Percentiles rank a stretch among this genome's conserved stretches.
Conservation (phyloP, 768 basidiomycete genomes). For the Lentinula guzmanii region DNA sequence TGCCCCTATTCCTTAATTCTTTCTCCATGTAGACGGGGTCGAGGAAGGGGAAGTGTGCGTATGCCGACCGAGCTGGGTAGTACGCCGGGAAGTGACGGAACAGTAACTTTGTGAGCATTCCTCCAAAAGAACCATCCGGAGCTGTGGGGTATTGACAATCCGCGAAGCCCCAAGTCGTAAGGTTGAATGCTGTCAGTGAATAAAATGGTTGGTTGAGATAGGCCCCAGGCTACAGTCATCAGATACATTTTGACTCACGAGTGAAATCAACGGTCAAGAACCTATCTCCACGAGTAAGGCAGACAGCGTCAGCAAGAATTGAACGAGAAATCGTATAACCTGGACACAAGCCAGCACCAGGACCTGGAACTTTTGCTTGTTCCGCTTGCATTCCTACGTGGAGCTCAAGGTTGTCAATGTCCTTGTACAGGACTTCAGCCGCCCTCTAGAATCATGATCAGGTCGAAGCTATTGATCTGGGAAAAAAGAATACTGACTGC, state of each 20-base stretch:
- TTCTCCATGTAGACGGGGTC: conserved; percentile 42
- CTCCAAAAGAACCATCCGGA: conserved; percentile 69
- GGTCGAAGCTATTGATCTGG: neutral
- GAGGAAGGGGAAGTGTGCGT: conserved; percentile 80
- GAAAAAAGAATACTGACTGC: conserved; percentile 22
- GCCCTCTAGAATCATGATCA: conserved; percentile 16
- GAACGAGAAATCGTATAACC: conserved; percentile 54
- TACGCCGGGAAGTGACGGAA: conserved; percentile 66
- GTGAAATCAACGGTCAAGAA: conserved; percentile 49
- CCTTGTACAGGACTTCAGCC: conserved; percentile 25
- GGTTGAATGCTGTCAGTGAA: conserved; percentile 25
- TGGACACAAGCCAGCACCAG: conserved; percentile 52
- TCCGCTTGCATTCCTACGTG: conserved; percentile 39
- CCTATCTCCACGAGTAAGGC: conserved; percentile 47
- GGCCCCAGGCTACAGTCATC: neutral
- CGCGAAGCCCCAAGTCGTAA: conserved; percentile 48
- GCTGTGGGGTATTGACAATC: conserved; percentile 28
- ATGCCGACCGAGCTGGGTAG: conserved; percentile 58
- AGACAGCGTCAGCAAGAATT: conserved; percentile 48
- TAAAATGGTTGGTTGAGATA: neutral
- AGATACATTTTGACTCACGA: conserved; percentile 22
- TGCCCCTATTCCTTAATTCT: conserved; percentile 15
- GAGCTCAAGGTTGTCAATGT: conserved; percentile 33
- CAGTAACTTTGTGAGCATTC: conserved; percentile 67
- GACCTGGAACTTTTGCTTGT: conserved; percentile 42